Evolutionary conservation across 1,284 basidiomycete species (phyloP).

Genomic region (Agroathelia rolfsii): DNA sequence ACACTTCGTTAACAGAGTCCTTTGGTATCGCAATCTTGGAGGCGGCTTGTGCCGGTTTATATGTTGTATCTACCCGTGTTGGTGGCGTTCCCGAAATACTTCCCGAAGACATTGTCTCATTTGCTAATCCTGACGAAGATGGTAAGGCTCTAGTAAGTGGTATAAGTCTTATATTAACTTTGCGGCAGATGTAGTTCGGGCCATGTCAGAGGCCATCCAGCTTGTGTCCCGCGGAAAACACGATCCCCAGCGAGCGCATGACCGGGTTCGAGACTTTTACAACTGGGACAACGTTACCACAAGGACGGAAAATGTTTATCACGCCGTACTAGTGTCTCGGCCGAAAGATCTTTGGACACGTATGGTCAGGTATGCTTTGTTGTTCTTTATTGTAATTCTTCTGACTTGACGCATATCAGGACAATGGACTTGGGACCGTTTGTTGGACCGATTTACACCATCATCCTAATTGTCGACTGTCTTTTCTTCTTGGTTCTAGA

Average conservation of each 20-base stretch:
- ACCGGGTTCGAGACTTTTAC: conserved; percentile 76
- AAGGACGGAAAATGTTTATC: conserved; percentile 81
- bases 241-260: conserved; percentile 72
- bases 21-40: conserved; percentile 97
- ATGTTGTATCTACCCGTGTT: conserved; percentile 90
- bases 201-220: conserved; percentile 71
- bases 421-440: conserved; percentile 65
- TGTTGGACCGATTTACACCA: conserved; percentile 69
- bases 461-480: conserved; percentile 74
- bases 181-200: conserved; percentile 70
- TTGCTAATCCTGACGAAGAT: conserved; percentile 83
- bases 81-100: conserved; percentile 95
- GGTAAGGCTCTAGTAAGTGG: conserved; percentile 27
- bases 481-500: conserved; percentile 71
- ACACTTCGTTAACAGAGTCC: conserved; percentile 92
- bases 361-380: conserved; percentile 48
- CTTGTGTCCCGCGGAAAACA: conserved; percentile 65
- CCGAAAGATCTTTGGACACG: conserved; percentile 62
- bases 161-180: not conserved
- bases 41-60: conserved; percentile 90
- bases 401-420: conserved; percentile 24
- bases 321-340: conserved; percentile 48
- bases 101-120: conserved; percentile 89
- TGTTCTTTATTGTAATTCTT: conserved; percentile 1
- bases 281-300: conserved; percentile 77